phyloP scores from a whole-genome alignment of 2,329 filamentous ascomycete species.

The Colletotrichum scovillei region DNA sequence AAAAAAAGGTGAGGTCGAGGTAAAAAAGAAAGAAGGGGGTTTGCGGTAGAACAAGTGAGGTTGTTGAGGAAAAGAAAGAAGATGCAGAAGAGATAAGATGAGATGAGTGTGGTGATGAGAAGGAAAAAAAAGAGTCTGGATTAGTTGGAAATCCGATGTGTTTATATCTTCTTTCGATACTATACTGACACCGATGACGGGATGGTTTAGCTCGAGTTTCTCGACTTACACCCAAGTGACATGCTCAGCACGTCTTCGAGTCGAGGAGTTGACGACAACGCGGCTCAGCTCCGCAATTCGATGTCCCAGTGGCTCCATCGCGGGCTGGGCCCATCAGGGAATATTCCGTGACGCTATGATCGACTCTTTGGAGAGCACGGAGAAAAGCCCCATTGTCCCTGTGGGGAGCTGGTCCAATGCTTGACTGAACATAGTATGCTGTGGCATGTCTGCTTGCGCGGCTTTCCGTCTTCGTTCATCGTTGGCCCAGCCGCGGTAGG shows the following conservation, averaged over 20 bases:
- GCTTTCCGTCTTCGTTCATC: not conserved
- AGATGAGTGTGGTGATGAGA: conserved; percentile 20
- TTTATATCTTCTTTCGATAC: conserved; percentile 19
- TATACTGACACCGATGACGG: not conserved
- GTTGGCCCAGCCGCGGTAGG: conserved; percentile 7
- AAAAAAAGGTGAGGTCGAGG: not conserved
- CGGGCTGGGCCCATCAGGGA: conserved; percentile 5
- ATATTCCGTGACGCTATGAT: conserved; percentile 19
- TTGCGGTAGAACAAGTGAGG: not conserved
- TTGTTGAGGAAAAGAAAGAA: conserved; percentile 21
- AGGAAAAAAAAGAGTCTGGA: not conserved
- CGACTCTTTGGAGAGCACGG: not conserved
- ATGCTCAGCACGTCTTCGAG: conserved; percentile 8
- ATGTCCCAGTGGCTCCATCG: conserved; percentile 9
- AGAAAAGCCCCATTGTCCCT: not conserved
- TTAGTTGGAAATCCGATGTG: not conserved
- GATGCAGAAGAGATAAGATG: conserved; percentile 6
- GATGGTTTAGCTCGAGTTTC: too few species aligned
- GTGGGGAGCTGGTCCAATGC: conserved; percentile 1
- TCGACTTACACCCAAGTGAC: not conserved
- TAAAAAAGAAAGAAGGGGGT: not conserved
- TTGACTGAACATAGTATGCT: not conserved
- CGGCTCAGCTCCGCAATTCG: conserved; percentile 15
- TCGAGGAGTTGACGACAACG: conserved; percentile 5
- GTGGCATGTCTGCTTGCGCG: conserved; percentile 27